phyloP scores from a whole-genome alignment of 2,329 filamentous ascomycete species.

The Rutstroemia sp. region DNA sequence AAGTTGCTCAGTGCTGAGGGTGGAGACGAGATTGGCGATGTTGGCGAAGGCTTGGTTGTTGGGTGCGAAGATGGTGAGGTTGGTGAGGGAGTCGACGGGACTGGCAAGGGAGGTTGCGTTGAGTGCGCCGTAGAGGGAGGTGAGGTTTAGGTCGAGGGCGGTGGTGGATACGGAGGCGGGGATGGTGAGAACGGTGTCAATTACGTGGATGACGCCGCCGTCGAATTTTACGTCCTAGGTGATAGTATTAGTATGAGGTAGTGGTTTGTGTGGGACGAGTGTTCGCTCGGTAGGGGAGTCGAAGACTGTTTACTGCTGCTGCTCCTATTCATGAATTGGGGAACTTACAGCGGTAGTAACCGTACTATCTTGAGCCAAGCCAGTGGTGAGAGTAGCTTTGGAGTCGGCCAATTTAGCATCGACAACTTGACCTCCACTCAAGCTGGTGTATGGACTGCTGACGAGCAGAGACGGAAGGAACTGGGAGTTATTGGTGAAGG shows the following conservation, averaged over 20 bases:
- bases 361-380: slow-evolving; percentile 9
- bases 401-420: slow-evolving; percentile 9
- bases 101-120: slow-evolving; percentile 9
- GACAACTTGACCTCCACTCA: slow-evolving; percentile 19
- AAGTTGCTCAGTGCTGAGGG: slow-evolving; percentile 34
- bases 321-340: neutral
- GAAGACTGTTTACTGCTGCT: too few species aligned
- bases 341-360: slow-evolving; percentile 15
- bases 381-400: neutral
- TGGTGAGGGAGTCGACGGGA: slow-evolving; percentile 9
- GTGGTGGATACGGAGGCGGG: slow-evolving; percentile 27
- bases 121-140: slow-evolving; percentile 6
- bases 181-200: slow-evolving; percentile 41
- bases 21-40: slow-evolving; percentile 8
- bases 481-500: slow-evolving; percentile 12
- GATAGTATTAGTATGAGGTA: neutral
- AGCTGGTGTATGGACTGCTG: slow-evolving; percentile 16
- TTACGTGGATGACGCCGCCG: slow-evolving; percentile 48
- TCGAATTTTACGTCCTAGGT: slow-evolving; percentile 44
- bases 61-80: slow-evolving; percentile 22
- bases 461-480: slow-evolving; percentile 15
- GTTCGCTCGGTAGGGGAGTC: neutral
- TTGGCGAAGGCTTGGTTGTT: slow-evolving; percentile 17
- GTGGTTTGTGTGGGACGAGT: neutral
- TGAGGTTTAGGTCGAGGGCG: slow-evolving; percentile 17